Evolutionary conservation across 83 land plant species (phyloP), one percentile per base, ranked within the genome.

Genomic region (Diphasiastrum complanatum): DNA sequence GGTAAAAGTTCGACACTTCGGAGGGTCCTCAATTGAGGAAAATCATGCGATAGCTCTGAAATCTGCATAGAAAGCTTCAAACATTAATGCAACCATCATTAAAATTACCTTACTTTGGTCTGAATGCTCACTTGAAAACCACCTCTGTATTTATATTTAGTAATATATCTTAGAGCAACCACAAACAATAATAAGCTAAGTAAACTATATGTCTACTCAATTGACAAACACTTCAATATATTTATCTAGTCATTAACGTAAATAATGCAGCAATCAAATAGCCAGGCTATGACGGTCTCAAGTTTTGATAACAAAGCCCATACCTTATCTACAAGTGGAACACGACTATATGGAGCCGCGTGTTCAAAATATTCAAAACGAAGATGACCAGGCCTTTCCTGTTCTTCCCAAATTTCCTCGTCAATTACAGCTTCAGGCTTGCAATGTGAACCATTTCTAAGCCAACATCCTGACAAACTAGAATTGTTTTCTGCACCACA

Each of bases 1-100:
- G 78, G 63, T 36, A 75, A 63, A 24, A 72, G 40, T 51, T 72
- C 75, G 66, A 43, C 36, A 41, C 75, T 72, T 20, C 58, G 45
- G 16, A 66, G 35, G 26, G 49, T 66, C 63, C 63, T 66, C 20
- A 66, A 24, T 18, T 59, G 70, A 34, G 55, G 65, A 32, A 51
- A 72, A 1, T 47, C 29, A 4, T 36, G 43, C 1, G 65, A 43
- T 11, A 72, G 71, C 25, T 48, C 28, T 11, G 64, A 38, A 60
- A 72, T 45, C 75, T 72, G 60, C 45, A 60, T 11, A 45, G 33
- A 27, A 11, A 4, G 31, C 2, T 32, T 5, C 5, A 54, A 11
- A 54, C 14, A 54, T 34, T 10, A 54, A 10, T 24, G 23, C 8
- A 27, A 38, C 43, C 34, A 12, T 5, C 34, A 31, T 54, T 11